Evolutionary conservation across 2,329 filamentous ascomycete species (phyloP).

Genomic region (Fusarium domesticum): DNA sequence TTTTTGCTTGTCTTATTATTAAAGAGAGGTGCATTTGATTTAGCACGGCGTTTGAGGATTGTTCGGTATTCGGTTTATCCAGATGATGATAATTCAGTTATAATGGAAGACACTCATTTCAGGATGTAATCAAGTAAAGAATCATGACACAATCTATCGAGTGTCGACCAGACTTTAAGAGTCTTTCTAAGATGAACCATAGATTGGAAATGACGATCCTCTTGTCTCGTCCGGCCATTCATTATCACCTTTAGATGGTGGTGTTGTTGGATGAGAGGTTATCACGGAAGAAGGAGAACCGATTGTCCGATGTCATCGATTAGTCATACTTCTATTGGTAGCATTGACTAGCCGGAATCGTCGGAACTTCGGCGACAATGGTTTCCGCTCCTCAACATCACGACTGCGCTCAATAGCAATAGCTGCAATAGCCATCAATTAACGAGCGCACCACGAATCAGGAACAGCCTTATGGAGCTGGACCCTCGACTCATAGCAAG

Average conservation of each 20-base stretch:
- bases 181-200: too few species aligned
- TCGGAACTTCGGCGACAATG: constrained; percentile 33
- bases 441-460: constrained; percentile 16
- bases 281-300: constrained; percentile 1
- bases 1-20: neutral
- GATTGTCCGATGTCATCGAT: constrained; percentile 17
- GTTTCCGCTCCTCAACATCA: constrained; percentile 27
- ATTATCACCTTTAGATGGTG: too few species aligned
- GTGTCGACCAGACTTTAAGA: too few species aligned
- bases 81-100: constrained; percentile 4
- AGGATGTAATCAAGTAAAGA: too few species aligned
- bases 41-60: constrained; percentile 15
- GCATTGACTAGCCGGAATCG: constrained; percentile 12
- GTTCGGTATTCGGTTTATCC: constrained; percentile 3
- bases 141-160: too few species aligned
- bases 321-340: constrained; percentile 12
- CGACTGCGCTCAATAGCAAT: constrained; percentile 7
- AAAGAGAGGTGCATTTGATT: constrained; percentile 8
- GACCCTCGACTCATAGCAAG: constrained; percentile 32
- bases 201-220: too few species aligned
- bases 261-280: neutral
- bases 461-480: constrained; percentile 32
- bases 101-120: too few species aligned
- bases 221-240: too few species aligned
- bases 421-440: too few species aligned